Evolutionary conservation across 78 protist genomes (phyloP).

Genomic region (Mastigamoeba balamuthi): DNA sequence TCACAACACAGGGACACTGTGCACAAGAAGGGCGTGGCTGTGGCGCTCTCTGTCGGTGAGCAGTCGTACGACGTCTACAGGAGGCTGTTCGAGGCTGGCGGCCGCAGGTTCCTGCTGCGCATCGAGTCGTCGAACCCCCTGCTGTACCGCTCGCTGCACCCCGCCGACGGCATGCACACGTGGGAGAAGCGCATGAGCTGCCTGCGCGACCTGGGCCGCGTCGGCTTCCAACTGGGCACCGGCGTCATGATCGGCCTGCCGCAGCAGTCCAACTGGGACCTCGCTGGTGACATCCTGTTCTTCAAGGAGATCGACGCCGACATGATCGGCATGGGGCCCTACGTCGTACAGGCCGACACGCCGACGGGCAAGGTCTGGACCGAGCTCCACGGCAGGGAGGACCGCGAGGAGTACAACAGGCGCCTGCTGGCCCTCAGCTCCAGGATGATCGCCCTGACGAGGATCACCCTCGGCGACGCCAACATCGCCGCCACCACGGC

Average conservation of each 20-base stretch:
- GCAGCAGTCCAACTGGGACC: background rate
- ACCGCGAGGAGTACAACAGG: no score
- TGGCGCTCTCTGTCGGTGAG: constrained; percentile 23
- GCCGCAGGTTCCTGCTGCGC: constrained; percentile 6
- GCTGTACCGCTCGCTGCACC: constrained; percentile 8
- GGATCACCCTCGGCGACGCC: background rate
- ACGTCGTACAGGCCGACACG: background rate
- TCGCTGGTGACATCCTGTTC: constrained; percentile 10
- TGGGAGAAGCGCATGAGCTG: constrained; percentile 5
- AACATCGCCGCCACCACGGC: constrained; percentile 34
- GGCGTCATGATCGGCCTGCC: constrained; percentile 37
- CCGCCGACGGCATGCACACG: background rate
- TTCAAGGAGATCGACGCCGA: constrained; percentile 3
- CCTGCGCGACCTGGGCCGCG: background rate
- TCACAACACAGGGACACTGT: no score
- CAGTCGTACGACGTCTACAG: background rate
- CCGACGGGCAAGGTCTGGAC: constrained; percentile 9
- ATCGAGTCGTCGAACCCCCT: constrained; percentile 27
- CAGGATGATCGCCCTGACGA: background rate
- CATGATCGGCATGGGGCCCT: constrained; percentile 47
- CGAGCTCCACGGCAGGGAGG: background rate
- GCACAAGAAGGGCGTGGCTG: no score
- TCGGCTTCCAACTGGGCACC: constrained; percentile 17
- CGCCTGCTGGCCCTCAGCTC: no score
- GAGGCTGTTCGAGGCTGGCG: constrained; percentile 4